A percentile compares a stretch with the other conserved stretches of the same genome.
Conservation (phyloP, 352 stramenopile species). For the Globisporangium radiosum region DNA sequence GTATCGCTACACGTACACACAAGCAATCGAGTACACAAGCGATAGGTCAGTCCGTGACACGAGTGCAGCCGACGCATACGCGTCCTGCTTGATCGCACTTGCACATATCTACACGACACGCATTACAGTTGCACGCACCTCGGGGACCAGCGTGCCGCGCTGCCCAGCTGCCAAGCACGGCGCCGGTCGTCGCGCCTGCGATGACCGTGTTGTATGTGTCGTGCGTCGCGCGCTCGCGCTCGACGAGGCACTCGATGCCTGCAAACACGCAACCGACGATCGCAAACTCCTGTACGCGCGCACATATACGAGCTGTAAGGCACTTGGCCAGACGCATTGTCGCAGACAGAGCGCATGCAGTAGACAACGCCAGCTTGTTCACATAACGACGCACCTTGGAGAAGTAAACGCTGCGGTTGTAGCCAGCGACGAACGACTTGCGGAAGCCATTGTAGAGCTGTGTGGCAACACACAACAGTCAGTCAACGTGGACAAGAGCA, state of each 20-base stretch:
- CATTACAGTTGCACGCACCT: slow-evolving; percentile 20
- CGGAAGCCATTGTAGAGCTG: slow-evolving; percentile 82
- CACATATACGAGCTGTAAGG: background rate
- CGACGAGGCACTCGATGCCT: slow-evolving; percentile 76
- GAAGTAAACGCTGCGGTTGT: slow-evolving; percentile 82
- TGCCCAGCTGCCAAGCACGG: slow-evolving; percentile 58
- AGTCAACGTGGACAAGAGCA: too few relatives aligned
- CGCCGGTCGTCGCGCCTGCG: slow-evolving; percentile 61
- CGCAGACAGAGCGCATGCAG: background rate
- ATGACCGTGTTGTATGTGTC: slow-evolving; percentile 78
- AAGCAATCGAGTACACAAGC: slow-evolving; percentile 4
- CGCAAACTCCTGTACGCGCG: slow-evolving; percentile 63
- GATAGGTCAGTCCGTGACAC: background rate
- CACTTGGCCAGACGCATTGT: background rate
- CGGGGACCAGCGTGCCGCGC: slow-evolving; percentile 54
- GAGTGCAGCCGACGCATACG: background rate
- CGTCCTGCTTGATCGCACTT: too few relatives aligned
- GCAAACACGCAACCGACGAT: slow-evolving; percentile 78
- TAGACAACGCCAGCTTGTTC: background rate
- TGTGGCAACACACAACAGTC: background rate
- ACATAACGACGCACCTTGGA: slow-evolving; percentile 38
- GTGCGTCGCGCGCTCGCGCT: slow-evolving; percentile 69
- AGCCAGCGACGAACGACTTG: slow-evolving; percentile 74
- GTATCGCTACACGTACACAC: slow-evolving; percentile 31
- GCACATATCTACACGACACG: background rate